These are phyloP conservation scores for Daucus carota DNA, from an alignment of 129 eudicot species.

Conservation along the genomic window DNA sequence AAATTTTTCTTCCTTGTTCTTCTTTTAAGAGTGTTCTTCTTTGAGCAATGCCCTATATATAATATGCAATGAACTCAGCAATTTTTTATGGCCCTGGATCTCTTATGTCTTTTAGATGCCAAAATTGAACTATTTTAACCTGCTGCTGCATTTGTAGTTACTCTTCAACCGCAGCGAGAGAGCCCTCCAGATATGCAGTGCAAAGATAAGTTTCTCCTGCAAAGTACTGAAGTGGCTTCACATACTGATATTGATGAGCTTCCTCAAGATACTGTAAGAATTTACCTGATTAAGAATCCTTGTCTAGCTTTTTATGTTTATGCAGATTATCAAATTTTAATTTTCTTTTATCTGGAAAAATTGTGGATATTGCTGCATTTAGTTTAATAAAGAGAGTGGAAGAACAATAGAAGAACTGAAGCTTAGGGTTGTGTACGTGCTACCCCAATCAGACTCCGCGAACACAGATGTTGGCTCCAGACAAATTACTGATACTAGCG, in stretches of 20 bases:
- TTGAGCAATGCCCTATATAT: too few relatives aligned
- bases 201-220: slow-evolving; percentile 85
- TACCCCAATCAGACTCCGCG: slow-evolving; percentile 30
- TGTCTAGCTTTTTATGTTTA: background rate
- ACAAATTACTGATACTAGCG: slow-evolving; percentile 27
- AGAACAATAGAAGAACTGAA: slow-evolving; percentile 68
- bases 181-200: slow-evolving; percentile 88
- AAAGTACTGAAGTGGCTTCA: slow-evolving; percentile 61
- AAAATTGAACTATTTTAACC: slow-evolving; percentile 13
- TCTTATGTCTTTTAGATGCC: background rate
- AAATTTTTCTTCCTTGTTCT: too few relatives aligned
- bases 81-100: background rate
- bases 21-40: too few relatives aligned
- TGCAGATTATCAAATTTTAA: background rate
- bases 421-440: slow-evolving; percentile 56
- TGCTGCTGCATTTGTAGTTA: slow-evolving; percentile 38
- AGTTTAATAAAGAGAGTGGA: slow-evolving; percentile 72
- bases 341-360: background rate
- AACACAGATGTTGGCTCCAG: slow-evolving; percentile 26
- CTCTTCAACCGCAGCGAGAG: slow-evolving; percentile 85
- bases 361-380: slow-evolving; percentile 18
- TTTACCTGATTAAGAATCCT: background rate
- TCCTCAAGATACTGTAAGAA: slow-evolving; percentile 68
- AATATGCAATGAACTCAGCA: background rate
- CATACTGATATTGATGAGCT: slow-evolving; percentile 62